Evolutionary conservation across 2,329 filamentous ascomycete species (phyloP).

Genomic region (Colletotrichum horii): DNA sequence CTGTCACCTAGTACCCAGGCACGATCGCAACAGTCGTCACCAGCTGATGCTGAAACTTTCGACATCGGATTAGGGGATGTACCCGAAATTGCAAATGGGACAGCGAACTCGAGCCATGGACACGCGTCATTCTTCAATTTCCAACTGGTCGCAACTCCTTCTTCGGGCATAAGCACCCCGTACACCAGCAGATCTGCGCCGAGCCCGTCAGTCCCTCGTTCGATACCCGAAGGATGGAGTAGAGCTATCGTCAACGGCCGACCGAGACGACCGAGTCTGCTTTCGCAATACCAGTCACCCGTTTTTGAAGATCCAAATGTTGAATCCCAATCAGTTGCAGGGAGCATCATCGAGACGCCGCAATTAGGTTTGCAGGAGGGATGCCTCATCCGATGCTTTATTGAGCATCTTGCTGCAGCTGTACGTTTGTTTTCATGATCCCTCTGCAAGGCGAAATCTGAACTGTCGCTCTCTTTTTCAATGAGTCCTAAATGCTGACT

Average conservation of each 20-base stretch:
- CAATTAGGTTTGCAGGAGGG: neutral
- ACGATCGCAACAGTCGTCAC: neutral
- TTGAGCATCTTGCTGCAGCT: neutral
- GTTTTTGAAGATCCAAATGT: neutral
- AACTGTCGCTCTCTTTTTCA: fast-evolving
- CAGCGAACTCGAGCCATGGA: neutral
- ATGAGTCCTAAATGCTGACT: neutral
- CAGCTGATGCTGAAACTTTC: neutral
- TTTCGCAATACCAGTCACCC: neutral
- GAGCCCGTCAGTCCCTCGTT: neutral
- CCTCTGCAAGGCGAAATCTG: neutral
- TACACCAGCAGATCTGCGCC: neutral
- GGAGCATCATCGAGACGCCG: neutral
- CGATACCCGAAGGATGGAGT: neutral
- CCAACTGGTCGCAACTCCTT: neutral
- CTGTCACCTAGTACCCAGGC: neutral
- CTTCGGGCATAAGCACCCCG: neutral
- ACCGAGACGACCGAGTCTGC: neutral
- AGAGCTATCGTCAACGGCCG: neutral
- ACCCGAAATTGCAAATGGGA: neutral
- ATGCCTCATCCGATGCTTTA: neutral
- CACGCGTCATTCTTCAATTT: neutral
- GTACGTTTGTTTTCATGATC: neutral
- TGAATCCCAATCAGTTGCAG: neutral
- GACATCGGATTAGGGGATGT: neutral